Percentiles rank a stretch among this genome's conserved stretches.
Conservation (phyloP, 2,329 filamentous ascomycete genomes). For the Chaetomium strumarium region DNA sequence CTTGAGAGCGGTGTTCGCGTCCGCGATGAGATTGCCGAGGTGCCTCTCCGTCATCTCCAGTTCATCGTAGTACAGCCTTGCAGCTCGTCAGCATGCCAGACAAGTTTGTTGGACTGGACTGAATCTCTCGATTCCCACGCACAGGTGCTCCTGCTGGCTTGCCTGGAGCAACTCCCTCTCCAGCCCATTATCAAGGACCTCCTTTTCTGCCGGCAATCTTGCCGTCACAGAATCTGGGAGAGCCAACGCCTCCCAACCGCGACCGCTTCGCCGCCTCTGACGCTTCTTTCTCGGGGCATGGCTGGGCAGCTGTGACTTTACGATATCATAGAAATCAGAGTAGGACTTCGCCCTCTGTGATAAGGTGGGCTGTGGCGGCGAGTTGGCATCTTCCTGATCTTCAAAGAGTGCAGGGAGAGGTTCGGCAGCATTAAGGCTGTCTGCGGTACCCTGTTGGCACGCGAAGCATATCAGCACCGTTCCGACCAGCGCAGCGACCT, state of each 20-base stretch:
- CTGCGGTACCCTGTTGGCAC: slow-evolving; percentile 46
- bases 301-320: slow-evolving; percentile 50
- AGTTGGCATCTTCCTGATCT: slow-evolving; percentile 47
- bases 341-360: slow-evolving; percentile 68
- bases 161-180: slow-evolving; percentile 68
- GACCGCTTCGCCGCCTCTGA: slow-evolving; percentile 37
- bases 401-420: slow-evolving; percentile 55
- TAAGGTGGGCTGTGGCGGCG: slow-evolving; percentile 61
- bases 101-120: not conserved
- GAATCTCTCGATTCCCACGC: slow-evolving; percentile 34
- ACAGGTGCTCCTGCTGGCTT: slow-evolving; percentile 82
- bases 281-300: slow-evolving; percentile 38
- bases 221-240: slow-evolving; percentile 31
- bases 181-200: slow-evolving; percentile 47
- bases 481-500: not conserved
- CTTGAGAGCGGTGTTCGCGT: slow-evolving; percentile 69
- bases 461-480: slow-evolving; percentile 5
- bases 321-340: slow-evolving; percentile 66
- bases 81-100: slow-evolving; percentile 26
- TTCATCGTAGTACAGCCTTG: slow-evolving; percentile 72
- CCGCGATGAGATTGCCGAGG: slow-evolving; percentile 69
- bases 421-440: slow-evolving; percentile 45
- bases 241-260: slow-evolving; percentile 46
- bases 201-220: slow-evolving; percentile 23
- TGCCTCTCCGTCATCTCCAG: slow-evolving; percentile 75